phyloP scores from a whole-genome alignment of 768 basidiomycete species.

The Nidula microcarpa region DNA sequence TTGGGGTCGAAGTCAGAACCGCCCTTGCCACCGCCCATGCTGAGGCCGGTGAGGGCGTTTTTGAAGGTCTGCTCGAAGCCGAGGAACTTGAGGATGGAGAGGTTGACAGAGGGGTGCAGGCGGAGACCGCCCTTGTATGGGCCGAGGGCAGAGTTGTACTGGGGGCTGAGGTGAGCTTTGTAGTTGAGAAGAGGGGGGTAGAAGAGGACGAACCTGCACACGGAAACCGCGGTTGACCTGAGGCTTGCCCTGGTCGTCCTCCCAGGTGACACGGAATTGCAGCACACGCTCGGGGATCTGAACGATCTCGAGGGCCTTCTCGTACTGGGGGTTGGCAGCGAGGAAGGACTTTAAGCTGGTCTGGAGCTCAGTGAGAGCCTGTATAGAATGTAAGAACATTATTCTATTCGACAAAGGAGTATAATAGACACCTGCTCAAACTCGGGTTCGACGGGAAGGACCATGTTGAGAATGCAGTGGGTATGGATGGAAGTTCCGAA shows the following conservation, averaged over 20 bases:
- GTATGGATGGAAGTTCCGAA: not conserved
- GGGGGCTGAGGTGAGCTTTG: conserved; percentile 2
- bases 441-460: conserved; percentile 58
- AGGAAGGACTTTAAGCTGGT: conserved; percentile 64
- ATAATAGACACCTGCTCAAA: conserved; percentile 53
- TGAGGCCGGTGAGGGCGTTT: conserved; percentile 73
- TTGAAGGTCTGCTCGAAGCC: conserved; percentile 83
- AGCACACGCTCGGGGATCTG: conserved; percentile 53
- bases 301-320: conserved; percentile 62
- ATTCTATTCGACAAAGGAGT: not conserved
- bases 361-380: conserved; percentile 67
- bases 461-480: conserved; percentile 21
- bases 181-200: not conserved
- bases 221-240: conserved; percentile 75
- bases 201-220: conserved; percentile 48
- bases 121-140: conserved; percentile 80
- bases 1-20: conserved; percentile 81
- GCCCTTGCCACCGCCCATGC: conserved; percentile 80
- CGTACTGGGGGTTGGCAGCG: conserved; percentile 61
- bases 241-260: conserved; percentile 60
- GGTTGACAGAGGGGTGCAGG: conserved; percentile 76
- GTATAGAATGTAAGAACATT: conserved; percentile 1
- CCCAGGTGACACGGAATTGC: conserved; percentile 77
- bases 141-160: conserved; percentile 77
- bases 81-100: conserved; percentile 82